Evolutionary conservation across 768 basidiomycete species (phyloP).

Genomic region (Boletus pseudo-olivaceus): DNA sequence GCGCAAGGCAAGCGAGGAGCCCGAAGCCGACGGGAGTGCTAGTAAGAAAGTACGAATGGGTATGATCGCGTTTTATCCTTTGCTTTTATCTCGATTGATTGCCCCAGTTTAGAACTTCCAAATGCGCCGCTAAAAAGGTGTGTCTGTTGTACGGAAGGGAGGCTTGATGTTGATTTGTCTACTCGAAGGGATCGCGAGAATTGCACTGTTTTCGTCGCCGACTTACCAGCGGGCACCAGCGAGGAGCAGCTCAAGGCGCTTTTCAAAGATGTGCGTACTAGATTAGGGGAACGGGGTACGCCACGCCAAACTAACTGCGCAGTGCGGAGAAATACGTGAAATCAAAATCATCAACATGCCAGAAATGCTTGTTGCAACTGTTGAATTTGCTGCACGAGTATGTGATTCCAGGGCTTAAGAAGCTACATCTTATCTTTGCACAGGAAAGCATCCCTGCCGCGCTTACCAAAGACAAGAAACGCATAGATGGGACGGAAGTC

Average conservation of each 20-base stretch:
- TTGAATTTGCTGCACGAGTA: constrained; percentile 76
- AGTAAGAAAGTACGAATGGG: constrained; percentile 64
- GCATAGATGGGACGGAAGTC: constrained; percentile 69
- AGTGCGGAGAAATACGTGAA: constrained; percentile 90
- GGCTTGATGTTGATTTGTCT: neutral
- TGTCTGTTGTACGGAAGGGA: neutral
- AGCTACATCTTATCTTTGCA: neutral
- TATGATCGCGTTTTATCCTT: constrained; percentile 29
- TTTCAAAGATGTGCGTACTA: constrained; percentile 77
- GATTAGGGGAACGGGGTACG: neutral
- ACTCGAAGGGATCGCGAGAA: constrained; percentile 86
- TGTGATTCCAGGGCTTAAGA: neutral
- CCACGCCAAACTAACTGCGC: constrained; percentile 12
- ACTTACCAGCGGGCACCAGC: constrained; percentile 51
- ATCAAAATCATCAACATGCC: constrained; percentile 68
- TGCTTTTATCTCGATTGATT: neutral
- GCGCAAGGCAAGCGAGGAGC: constrained; percentile 57
- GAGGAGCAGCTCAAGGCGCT: constrained; percentile 67
- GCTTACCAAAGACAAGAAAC: constrained; percentile 93
- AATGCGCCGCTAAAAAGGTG: constrained; percentile 59
- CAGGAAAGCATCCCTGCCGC: constrained; percentile 83
- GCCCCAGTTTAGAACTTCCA: constrained; percentile 38
- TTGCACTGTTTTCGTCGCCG: constrained; percentile 82
- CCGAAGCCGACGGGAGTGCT: constrained; percentile 38
- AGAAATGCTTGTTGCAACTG: constrained; percentile 67